Evolutionary conservation across 2,329 filamentous ascomycete genomes (phyloP), one percentile per base, ranked within the genome.

Genomic region (Domatiomyces catenatus): DNA sequence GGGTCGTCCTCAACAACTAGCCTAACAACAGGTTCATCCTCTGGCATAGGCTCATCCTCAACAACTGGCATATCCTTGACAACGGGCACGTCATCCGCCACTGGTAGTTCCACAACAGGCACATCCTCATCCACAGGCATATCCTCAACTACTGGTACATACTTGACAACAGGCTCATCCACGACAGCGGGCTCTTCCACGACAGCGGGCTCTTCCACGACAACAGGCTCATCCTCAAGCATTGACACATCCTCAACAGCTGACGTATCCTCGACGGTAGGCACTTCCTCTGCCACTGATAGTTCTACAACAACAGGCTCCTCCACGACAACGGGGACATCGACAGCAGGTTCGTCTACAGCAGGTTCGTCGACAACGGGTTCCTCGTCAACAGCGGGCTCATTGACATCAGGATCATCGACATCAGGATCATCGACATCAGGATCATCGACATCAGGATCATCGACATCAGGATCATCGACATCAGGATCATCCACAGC

Each of bases 291-390:
- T 15, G 22, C 18, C 10, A 19, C 6, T n/a, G 26, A 12, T 7
- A 46, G 36, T 22, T n/a, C 18, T 12, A 44, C 50, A 24, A 39
- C 28, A 42, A 51, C 10, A 17, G 32, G 43, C 39, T 17, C 53
- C 36, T 28, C 8, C 17, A 5, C 47, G 24, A 45, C 45, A 26
- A 50, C 43, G 20, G n/a, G 5, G 8, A 49, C 47, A 5, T 24
- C 22, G 3, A 24, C 22, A 24, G 22, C 22, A 24, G 22, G 22
- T 6, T 3, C 22, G 22, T 24, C 22, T 6, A 24, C 22, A 6
- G 22, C 22, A 24, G 22, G 3, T 24, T 24, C 22, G 6, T 24
- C 22, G n/a, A n/a, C n/a, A n/a, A n/a, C n/a, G n/a, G n/a, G n/a
- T n/a, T n/a, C n/a, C n/a, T n/a, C n/a, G n/a, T n/a, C n/a, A n/a